phyloP scores from a whole-genome alignment of 306 rosid species.

The Rubus idaeus region DNA sequence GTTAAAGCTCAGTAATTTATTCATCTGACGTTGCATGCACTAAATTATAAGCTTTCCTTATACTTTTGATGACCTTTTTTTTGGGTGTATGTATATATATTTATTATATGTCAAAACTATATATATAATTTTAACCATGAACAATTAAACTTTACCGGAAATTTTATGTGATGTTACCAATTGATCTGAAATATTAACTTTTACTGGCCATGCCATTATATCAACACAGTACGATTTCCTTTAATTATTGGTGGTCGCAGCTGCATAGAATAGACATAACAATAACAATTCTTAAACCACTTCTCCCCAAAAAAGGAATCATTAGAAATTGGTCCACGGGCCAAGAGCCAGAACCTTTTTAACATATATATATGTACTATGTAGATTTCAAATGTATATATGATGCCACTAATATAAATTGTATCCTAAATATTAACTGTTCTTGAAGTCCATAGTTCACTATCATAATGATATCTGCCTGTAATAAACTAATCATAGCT shows the following conservation, averaged over 20 bases:
- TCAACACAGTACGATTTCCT: not conserved
- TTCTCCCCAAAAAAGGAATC: not conserved
- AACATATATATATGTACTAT: too few species aligned
- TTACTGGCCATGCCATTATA: not conserved
- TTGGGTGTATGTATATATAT: not conserved
- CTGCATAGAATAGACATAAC: not conserved
- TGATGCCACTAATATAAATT: not conserved
- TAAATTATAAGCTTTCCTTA: not conserved
- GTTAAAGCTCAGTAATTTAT: not conserved
- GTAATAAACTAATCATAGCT: not conserved
- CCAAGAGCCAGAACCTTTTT: not conserved
- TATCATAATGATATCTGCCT: not conserved
- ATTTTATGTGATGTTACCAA: not conserved
- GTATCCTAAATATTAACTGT: not conserved
- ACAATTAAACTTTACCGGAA: not conserved
- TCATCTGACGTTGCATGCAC: not conserved
- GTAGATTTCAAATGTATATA: too few species aligned
- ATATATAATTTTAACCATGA: not conserved
- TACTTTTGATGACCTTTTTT: not conserved
- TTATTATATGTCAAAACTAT: not conserved
- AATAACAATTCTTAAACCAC: constrained; percentile 1
- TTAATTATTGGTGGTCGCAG: constrained; percentile 8
- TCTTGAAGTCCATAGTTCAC: not conserved
- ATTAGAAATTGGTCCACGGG: not conserved
- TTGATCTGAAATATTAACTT: not conserved